Base-by-base conservation (phyloP, 305 asterid species). In the Solanum hybrid region DNA sequence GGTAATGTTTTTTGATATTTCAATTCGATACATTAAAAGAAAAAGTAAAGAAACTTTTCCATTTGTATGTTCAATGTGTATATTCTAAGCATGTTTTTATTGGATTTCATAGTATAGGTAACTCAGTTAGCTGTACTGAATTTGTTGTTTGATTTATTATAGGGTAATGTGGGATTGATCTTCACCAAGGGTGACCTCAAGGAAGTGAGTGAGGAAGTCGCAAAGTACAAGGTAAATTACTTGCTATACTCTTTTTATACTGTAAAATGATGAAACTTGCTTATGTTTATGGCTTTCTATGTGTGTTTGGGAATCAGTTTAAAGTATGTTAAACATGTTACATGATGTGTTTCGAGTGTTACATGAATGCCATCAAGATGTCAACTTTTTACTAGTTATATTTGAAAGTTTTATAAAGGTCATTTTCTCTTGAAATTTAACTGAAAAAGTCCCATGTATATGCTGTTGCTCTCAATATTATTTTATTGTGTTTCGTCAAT, bases 131-230 rank as follows among this genome's bases (percentile, higher is more conserved):
- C 40, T 64, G 42, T 40, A 85, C 71, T 87, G 22, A 37, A 27
- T 0, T 72, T 26, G 12, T 66, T 66, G 14, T 66, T 9, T 0
- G n/a, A 56, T 56, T 17, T 66, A 66, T 71, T 24, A 27, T 42
- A 95, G 99, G 99, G 99, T 35, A 97, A 97, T 88, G 99, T 97
- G 51, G 99, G 99, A 2, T 81, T 97, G 94, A 97, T 97, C 90
- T 97, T 96, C 75, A 96, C 99, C 82, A 97, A 96, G 94, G 99
- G 98, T 56, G 99, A 97, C 89, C 85, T 97, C 91, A 97, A 97
- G 96, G 99, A 97, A 95, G 98, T 97, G 42, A 94, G 98, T 7
- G 99, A 97, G 90, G 99, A 97, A 90, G 97, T 97, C 29, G 93
- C 92, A 0, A 97, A 96, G 89, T 97, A 96, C 95, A 95, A 96